phyloP scores from a whole-genome alignment of 306 rosid species.

The Citrullus mucosospermus region DNA sequence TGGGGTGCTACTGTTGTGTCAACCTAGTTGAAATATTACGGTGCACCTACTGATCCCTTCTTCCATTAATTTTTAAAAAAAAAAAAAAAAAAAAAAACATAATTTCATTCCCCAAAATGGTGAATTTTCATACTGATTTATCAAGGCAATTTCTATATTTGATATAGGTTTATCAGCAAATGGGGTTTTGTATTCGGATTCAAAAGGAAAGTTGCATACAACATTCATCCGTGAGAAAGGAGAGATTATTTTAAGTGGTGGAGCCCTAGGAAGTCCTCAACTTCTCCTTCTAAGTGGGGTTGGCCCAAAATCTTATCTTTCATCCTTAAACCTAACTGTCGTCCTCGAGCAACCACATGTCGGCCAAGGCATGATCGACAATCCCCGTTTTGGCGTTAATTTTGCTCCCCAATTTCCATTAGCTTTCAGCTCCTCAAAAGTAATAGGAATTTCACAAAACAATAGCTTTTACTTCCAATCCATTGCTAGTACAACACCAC shows the following conservation, averaged over 20 bases:
- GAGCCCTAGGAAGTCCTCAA: slow-evolving; percentile 22
- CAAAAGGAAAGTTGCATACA: slow-evolving; percentile 2
- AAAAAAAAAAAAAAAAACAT: too few species aligned
- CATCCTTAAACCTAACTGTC: background rate
- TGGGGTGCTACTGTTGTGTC: too few species aligned
- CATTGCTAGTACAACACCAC: background rate
- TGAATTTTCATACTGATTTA: too few species aligned
- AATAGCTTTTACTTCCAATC: background rate
- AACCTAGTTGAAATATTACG: too few species aligned
- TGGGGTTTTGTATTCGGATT: slow-evolving; percentile 16
- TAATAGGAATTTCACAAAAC: background rate
- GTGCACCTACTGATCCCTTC: too few species aligned
- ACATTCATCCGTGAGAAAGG: slow-evolving; percentile 7
- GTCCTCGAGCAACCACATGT: slow-evolving; percentile 6
- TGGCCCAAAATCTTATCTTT: slow-evolving; percentile 9
- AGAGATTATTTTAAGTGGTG: slow-evolving; percentile 20
- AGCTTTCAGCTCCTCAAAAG: background rate
- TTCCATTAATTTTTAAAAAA: too few species aligned
- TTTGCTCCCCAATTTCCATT: background rate
- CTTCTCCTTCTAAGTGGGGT: slow-evolving; percentile 20
- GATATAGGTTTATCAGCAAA: background rate
- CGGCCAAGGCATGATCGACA: slow-evolving; percentile 16
- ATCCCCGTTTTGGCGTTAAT: background rate
- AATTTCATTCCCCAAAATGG: too few species aligned
- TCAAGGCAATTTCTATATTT: too few species aligned